Base-by-base conservation (phyloP, 192 early-diverging fungal species). In the Backusella australiensis region DNA sequence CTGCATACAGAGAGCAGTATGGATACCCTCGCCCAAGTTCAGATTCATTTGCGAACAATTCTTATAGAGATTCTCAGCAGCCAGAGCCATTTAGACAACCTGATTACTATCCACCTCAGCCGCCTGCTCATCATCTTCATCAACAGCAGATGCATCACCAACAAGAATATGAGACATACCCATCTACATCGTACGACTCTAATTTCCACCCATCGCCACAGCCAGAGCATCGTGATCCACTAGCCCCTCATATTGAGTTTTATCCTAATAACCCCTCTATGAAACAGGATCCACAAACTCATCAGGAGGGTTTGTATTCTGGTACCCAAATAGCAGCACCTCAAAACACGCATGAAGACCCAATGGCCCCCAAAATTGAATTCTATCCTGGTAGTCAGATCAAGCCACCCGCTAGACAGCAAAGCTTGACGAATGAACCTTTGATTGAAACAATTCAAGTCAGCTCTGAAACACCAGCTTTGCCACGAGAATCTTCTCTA, bases 241-340 rank as follows among this genome's bases (percentile, higher is more conserved):
- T 63, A 5, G 56, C 56, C 56, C 56, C 56, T 63, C 56, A 63
- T 29, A 63, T 63, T 29, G 56, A 63, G 21, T 63, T 63, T 63
- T 63, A 63, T 63, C 56, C 56, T 29, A 63, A 63, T 26, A 63
- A 15, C 8, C 1, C 56, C 23, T 11, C 56, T 29, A 29, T 29
- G 26, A 23, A 63, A 11, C 23, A 63, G 29, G 56, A 63, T 63
- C 23, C 23, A 12, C 26, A 29, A 29, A 14, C 23, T 12, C 21
- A 8, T 1, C 8, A 9, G 26, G 26, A 14, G 11, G 56, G 29
- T 0, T 12, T 29, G 8, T 26, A 63, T 29, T 12, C 56, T 63
- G 23, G 23, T 29, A 2, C 56, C 29, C 56, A 63, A 29, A 4
- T 3, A 63, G 8, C 9, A 23, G 12, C 56, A 29, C 26, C 56